These are phyloP conservation scores for Kockovaella imperatae DNA, from an alignment of 768 basidiomycete genomes.

Conservation along the genomic window DNA sequence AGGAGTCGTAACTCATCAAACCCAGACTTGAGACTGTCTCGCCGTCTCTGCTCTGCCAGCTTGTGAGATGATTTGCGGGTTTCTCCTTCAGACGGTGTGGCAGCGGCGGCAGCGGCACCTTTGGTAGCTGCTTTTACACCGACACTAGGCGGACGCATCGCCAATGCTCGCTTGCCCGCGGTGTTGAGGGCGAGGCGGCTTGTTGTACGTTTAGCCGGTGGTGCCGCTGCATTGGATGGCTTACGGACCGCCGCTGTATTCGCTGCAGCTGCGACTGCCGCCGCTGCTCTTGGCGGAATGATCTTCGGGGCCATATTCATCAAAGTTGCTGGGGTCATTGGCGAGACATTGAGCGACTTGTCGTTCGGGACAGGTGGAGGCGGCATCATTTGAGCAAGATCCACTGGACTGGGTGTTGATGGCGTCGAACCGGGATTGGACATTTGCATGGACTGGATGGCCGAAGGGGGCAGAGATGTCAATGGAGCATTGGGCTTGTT, in stretches of 20 bases:
- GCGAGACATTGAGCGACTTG: constrained; percentile 46
- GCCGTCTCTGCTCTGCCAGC: constrained; percentile 91
- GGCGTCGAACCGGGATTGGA: constrained; percentile 47
- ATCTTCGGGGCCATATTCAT: constrained; percentile 66
- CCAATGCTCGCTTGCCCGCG: constrained; percentile 27
- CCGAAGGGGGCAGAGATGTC: constrained; percentile 23
- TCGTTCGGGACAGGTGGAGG: constrained; percentile 59
- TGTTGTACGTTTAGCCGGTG: constrained; percentile 5
- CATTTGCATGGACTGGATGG: constrained; percentile 29
- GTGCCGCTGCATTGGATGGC: background rate
- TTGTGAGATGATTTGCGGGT: constrained; percentile 56
- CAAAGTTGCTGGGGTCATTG: constrained; percentile 84
- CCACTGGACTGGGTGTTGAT: constrained; percentile 70
- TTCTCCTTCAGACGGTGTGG: constrained; percentile 27
- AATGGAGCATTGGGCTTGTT: constrained; percentile 7
- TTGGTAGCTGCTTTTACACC: constrained; percentile 25
- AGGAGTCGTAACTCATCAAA: constrained; percentile 55
- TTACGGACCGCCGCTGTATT: background rate
- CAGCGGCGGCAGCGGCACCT: constrained; percentile 47
- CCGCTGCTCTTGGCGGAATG: background rate
- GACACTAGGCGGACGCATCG: constrained; percentile 19
- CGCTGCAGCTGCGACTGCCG: too few species aligned
- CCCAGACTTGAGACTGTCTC: constrained; percentile 90
- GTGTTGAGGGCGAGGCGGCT: constrained; percentile 2
- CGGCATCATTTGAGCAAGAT: constrained; percentile 62